These are phyloP conservation scores for Fusarium chlamydosporum DNA, from an alignment of 2,329 filamentous ascomycete genomes.

Conservation along the genomic window DNA sequence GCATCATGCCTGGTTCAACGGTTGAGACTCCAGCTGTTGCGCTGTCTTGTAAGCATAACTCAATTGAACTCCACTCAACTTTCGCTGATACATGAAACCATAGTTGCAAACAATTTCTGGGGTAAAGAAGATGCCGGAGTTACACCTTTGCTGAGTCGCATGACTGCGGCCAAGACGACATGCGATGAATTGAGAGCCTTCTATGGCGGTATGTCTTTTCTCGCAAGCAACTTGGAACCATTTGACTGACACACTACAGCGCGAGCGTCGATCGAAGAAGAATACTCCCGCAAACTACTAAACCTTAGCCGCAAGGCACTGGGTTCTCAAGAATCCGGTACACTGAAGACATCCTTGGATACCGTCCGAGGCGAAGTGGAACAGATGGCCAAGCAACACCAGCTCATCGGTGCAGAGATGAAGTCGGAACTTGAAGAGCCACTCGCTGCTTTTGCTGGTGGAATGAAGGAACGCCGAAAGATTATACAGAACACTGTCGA, in stretches of 20 bases:
- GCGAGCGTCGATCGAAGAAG: slow-evolving; percentile 94
- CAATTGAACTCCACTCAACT: neutral
- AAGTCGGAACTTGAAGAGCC: slow-evolving; percentile 96
- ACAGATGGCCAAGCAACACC: slow-evolving; percentile 93
- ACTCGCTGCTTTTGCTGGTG: slow-evolving; percentile 88
- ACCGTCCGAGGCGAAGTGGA: slow-evolving; percentile 91
- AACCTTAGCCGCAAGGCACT: slow-evolving; percentile 89
- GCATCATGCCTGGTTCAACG: slow-evolving; percentile 71
- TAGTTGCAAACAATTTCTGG: slow-evolving; percentile 99
- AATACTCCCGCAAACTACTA: slow-evolving; percentile 91
- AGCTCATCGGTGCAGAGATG: slow-evolving; percentile 92
- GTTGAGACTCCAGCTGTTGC: slow-evolving; percentile 75
- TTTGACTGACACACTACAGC: slow-evolving; percentile 62
- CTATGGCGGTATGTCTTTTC: slow-evolving; percentile 76
- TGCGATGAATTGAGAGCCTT: slow-evolving; percentile 94
- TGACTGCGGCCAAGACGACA: slow-evolving; percentile 94
- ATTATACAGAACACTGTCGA: slow-evolving; percentile 96
- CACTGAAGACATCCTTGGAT: slow-evolving; percentile 86
- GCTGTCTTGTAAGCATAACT: slow-evolving; percentile 71
- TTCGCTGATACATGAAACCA: slow-evolving; percentile 35
- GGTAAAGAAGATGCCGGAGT: slow-evolving; percentile 99
- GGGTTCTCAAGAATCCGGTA: slow-evolving; percentile 88
- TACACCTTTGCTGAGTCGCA: slow-evolving; percentile 88
- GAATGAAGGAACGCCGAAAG: slow-evolving; percentile 96
- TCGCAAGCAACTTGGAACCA: neutral